Conservation (phyloP, 441 rosid species). For the Isatis lusitanica region DNA sequence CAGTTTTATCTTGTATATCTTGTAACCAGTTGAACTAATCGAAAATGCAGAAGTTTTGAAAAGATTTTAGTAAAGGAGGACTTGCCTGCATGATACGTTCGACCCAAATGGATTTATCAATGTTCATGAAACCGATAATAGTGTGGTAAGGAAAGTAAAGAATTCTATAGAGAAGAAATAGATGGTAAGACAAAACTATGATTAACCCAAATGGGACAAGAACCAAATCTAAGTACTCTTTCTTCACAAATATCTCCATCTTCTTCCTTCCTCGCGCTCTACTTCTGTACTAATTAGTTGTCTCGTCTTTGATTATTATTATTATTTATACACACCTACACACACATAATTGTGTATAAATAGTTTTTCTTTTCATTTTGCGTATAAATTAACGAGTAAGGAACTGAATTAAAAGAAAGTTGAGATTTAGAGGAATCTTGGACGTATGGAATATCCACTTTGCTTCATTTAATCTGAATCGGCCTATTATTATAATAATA, state of each 20-base stretch:
- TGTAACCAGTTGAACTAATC: background rate
- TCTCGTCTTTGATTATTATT: background rate
- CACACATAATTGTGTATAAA: conserved; percentile 4
- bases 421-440: conserved; percentile 34
- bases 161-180: conserved; percentile 61
- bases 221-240: conserved; percentile 58
- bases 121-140: conserved; percentile 65
- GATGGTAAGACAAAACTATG: conserved; percentile 62
- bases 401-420: conserved; percentile 17
- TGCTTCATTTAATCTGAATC: conserved; percentile 23
- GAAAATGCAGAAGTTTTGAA: background rate
- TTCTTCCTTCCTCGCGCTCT: background rate
- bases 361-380: background rate
- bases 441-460: conserved; percentile 36
- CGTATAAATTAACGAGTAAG: conserved; percentile 22
- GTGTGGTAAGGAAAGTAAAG: conserved; percentile 65
- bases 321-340: background rate
- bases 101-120: conserved; percentile 72
- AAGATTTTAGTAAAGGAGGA: background rate
- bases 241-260: conserved; percentile 42
- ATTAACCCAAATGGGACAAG: conserved; percentile 63
- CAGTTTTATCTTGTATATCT: background rate
- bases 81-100: conserved; percentile 55
- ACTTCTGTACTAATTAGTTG: conserved; percentile 6
- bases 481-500: background rate